Base-by-base conservation (phyloP, 192 early-diverging fungal species). In the Coemansia sp. region DNA sequence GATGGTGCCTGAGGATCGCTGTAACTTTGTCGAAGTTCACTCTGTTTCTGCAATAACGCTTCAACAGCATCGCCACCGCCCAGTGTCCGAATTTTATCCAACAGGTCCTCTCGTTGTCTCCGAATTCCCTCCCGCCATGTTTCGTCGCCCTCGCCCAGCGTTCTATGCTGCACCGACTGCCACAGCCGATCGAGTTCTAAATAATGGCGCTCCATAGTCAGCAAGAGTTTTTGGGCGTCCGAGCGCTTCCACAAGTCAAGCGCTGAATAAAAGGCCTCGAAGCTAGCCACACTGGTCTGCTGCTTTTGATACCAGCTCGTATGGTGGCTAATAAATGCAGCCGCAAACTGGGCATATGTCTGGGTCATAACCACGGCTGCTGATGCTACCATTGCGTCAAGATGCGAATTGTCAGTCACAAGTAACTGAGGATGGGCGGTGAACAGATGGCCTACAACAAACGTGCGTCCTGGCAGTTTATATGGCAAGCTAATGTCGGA, bases 161-260 rank as follows among this genome's bases (percentile, higher is more conserved):
- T 76, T 26, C 65, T 43, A 13, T 69, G 67, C 71, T 82, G 79
- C 19, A 82, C 79, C 17, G 79, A 70, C 59, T 76, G 79, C 79
- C 79, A 76, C 32, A 82, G 62, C 26, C 66, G 70, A 30, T 82
- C 74, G 53, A 82, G 75, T 63, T 82, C 79, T 23, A 82, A 52
- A 37, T 82, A 82, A 47, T 82, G 79, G 47, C 67, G 55, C 32
- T 76, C 74, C 79, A 82, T 76, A 3, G 71, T 53, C 32, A 67
- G 11, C 23, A 82, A n/a, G 23, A 82, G 67, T 43, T 62, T 49
- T 39, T 67, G 49, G 13, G 79, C 69, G 50, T 82, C 79, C 5
- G 68, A 67, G 35, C 66, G 68, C 44, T 82, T 82, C 79, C 79
- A 82, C 46, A 71, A 73, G 39, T 82, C 74, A 26, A 82, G 55